Evolutionary conservation across 257 asterid species (phyloP).

Genomic region (Linderniella brevidens): DNA sequence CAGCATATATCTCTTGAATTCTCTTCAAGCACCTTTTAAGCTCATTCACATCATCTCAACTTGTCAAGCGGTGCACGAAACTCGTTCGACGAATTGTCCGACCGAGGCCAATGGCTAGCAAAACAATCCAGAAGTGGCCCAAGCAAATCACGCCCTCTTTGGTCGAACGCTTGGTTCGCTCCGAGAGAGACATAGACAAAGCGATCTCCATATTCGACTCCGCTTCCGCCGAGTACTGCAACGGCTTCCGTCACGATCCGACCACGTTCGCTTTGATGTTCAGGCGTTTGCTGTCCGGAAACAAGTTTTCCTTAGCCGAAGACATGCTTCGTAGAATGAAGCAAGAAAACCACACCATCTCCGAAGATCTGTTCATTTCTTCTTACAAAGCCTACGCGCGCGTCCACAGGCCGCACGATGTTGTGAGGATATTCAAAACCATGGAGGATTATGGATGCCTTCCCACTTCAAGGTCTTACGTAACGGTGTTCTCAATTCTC

Average conservation of each 20-base stretch:
- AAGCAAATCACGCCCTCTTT: slow-evolving; percentile 51
- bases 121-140: slow-evolving; percentile 42
- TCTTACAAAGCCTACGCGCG: slow-evolving; percentile 58
- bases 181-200: slow-evolving; percentile 67
- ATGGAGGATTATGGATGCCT: slow-evolving; percentile 57
- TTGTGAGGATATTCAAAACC: slow-evolving; percentile 39
- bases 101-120: too few relatives aligned
- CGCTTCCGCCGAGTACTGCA: slow-evolving; percentile 73
- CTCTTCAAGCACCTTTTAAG: too few relatives aligned
- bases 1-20: too few relatives aligned
- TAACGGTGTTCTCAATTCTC: slow-evolving; percentile 58
- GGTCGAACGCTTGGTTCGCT: slow-evolving; percentile 51
- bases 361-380: slow-evolving; percentile 53
- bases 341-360: slow-evolving; percentile 40
- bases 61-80: too few relatives aligned
- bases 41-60: too few relatives aligned
- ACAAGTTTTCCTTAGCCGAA: slow-evolving; percentile 48
- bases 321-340: slow-evolving; percentile 60
- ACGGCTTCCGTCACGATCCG: slow-evolving; percentile 56
- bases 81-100: too few relatives aligned
- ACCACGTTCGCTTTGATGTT: slow-evolving; percentile 46
- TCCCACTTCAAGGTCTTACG: slow-evolving; percentile 57
- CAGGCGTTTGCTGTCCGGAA: slow-evolving; percentile 49
- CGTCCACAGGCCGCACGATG: slow-evolving; percentile 84
- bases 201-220: slow-evolving; percentile 65